Base-by-base conservation (phyloP, 495 filamentous ascomycete species). In the Hypoxylon lienhwacheense region DNA sequence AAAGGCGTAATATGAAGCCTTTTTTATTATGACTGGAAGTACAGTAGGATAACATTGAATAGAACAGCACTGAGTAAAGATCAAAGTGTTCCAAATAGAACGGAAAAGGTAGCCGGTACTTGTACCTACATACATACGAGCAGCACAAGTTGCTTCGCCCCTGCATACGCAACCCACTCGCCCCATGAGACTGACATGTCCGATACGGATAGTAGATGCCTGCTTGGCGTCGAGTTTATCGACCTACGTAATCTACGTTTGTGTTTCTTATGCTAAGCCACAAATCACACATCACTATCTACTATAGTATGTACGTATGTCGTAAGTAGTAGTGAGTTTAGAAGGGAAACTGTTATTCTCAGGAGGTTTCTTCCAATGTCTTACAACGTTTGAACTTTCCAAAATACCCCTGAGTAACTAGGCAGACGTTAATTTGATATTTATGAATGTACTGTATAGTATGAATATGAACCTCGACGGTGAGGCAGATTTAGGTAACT, bases 101-200 rank as follows among this genome's bases (percentile, higher is more conserved):
- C n/a, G 12, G 10, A 25, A 41, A 14, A 31, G 19, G 26, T 50
- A 55, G 24, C 14, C n/a, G n/a, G n/a, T n/a, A n/a, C n/a, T n/a
- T n/a, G n/a, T n/a, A n/a, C n/a, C n/a, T n/a, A n/a, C n/a, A n/a
- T n/a, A n/a, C n/a, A n/a, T n/a, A n/a, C n/a, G n/a, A n/a, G 55
- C 45, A 54, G 12, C 50, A 41, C 48, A 33, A 49, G 24, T 53
- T 57, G 32, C 40, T 53, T 53, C 42, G 61, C 62, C 52, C 56
- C 62, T 56, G 64, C 61, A 69, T 63, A 61, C 66, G 64, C 58
- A 67, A 69, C 48, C 56, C 64, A 54, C 49, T 45, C 33, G 59
- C 54, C 59, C 63, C 43, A 44, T 53, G 59, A 57, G 42, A 53
- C 46, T 63, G 53, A 58, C 47, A 46, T 53, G 43, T 51, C 41